Conservation (phyloP, 495 filamentous ascomycete species). For the Penicillium mononematosum region DNA sequence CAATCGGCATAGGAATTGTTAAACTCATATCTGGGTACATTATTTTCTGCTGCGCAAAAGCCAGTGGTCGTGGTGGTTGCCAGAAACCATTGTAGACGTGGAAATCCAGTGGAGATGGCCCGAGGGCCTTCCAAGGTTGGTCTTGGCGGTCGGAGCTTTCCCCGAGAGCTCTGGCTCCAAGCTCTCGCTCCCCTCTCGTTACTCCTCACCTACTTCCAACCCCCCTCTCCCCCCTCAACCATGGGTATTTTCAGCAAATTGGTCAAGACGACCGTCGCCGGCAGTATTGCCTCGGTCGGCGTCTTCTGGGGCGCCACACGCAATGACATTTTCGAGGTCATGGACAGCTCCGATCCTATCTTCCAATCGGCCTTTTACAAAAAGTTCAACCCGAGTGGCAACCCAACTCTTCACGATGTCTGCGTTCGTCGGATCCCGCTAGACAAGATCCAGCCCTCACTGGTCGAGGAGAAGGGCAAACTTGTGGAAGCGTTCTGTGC, state of each 20-base stretch:
- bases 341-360: conserved; percentile 59
- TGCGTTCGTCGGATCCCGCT: conserved; percentile 62
- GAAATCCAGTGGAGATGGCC: neutral
- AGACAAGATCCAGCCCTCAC: conserved; percentile 59
- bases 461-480: conserved; percentile 60
- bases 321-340: conserved; percentile 45
- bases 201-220: neutral
- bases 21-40: no score
- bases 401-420: conserved; percentile 61
- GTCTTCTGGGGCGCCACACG: conserved; percentile 46
- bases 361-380: conserved; percentile 55
- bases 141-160: conserved; percentile 7
- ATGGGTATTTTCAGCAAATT: conserved; percentile 52
- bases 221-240: conserved; percentile 2
- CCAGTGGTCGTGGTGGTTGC: no score
- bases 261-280: conserved; percentile 42
- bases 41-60: no score
- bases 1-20: no score
- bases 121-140: neutral
- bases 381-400: conserved; percentile 60
- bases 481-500: conserved; percentile 63
- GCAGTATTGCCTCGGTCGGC: conserved; percentile 42
- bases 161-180: conserved; percentile 3
- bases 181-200: neutral
- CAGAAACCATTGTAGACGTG: no score